A percentile compares a stretch with the other conserved stretches of the same genome.
Conservation (phyloP, 2,329 filamentous ascomycete species). For the Trichoderma koningii region DNA sequence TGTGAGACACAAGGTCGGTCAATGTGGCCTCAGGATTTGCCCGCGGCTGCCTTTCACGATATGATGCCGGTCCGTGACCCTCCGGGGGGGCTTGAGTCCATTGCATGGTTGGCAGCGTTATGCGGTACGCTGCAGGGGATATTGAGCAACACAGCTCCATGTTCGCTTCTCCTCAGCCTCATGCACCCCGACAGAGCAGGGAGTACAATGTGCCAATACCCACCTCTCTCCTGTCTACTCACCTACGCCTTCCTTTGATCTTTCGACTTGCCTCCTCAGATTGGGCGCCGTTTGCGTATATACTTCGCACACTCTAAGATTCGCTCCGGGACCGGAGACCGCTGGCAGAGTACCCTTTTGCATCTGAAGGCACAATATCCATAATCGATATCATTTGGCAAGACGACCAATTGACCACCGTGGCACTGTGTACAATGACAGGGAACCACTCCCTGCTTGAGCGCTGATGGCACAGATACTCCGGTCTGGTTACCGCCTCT, state of each 20-base stretch:
- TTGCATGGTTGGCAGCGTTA: neutral
- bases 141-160: neutral
- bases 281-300: neutral
- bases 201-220: neutral
- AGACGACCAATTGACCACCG: neutral
- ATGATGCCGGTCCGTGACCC: neutral
- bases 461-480: constrained; percentile 8
- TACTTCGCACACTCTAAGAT: too few relatives aligned
- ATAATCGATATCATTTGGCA: neutral
- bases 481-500: constrained; percentile 8
- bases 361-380: neutral
- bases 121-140: constrained; percentile 7
- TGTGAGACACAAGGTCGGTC: constrained; percentile 4
- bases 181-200: neutral
- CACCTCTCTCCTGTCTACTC: neutral
- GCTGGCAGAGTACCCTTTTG: neutral
- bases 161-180: constrained; percentile 3
- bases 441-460: constrained; percentile 7
- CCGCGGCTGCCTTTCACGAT: neutral
- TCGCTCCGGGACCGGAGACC: neutral
- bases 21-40: neutral
- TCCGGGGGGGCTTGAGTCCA: neutral
- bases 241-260: neutral
- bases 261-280: neutral
- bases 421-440: neutral